These are phyloP conservation scores for Penstemon newberryi DNA, from an alignment of 257 asterid species.

Conservation along the genomic window DNA sequence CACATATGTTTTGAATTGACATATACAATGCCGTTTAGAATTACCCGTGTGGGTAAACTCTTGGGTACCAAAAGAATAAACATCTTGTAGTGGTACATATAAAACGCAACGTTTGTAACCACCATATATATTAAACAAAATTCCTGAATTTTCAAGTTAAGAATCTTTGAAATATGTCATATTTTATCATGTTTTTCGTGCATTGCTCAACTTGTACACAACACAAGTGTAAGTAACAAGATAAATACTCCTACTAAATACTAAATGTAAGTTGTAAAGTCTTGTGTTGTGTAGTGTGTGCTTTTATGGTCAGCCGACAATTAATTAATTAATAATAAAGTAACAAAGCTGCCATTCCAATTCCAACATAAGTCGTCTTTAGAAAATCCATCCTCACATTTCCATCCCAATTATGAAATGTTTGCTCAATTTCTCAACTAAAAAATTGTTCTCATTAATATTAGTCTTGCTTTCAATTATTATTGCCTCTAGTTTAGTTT, in stretches of 20 bases:
- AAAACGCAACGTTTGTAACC: neutral
- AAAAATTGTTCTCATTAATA: slow-evolving; percentile 25
- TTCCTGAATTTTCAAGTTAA: too few species aligned
- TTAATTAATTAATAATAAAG: too few species aligned
- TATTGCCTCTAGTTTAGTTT: slow-evolving; percentile 15
- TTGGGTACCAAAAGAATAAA: neutral
- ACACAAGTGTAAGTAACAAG: too few species aligned
- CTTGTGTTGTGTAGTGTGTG: neutral
- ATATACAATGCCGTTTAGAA: too few species aligned
- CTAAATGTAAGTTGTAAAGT: too few species aligned
- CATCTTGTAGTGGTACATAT: too few species aligned
- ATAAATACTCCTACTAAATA: too few species aligned
- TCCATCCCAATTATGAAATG: slow-evolving; percentile 4
- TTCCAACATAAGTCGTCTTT: neutral
- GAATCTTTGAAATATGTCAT: too few species aligned
- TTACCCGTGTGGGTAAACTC: neutral
- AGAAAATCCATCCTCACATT: neutral
- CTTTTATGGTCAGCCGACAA: neutral
- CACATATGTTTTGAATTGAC: neutral
- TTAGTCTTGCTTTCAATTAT: slow-evolving; percentile 21
- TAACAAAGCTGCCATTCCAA: neutral
- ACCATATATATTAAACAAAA: too few species aligned
- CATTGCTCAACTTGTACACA: too few species aligned
- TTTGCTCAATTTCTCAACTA: slow-evolving; percentile 30
- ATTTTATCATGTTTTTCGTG: too few species aligned